Evolutionary conservation across 73 alveolate species (phyloP), one percentile per base, ranked within the genome.

Genomic region (Blepharisma japonicum): DNA sequence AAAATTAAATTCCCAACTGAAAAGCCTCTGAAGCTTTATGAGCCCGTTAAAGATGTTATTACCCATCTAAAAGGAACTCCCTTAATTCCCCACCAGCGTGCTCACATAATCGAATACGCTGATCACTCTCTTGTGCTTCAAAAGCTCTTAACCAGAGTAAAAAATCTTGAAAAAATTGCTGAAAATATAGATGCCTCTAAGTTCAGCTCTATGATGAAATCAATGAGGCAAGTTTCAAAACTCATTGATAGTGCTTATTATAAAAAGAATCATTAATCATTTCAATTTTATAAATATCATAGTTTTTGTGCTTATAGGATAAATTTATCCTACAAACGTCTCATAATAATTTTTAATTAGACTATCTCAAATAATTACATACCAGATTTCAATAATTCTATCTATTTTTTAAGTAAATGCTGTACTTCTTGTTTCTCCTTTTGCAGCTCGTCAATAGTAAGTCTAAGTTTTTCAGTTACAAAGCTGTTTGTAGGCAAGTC

Each of bases 351-450:
- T 32, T 32, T 32, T 32, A 32, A 32, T 32, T n/a, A n/a, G n/a
- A n/a, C n/a, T n/a, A n/a, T n/a, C n/a, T n/a, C n/a, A n/a, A n/a
- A n/a, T n/a, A n/a, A n/a, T n/a, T n/a, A n/a, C n/a, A n/a, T n/a
- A n/a, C n/a, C 42, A 32, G 42, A 32, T 32, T 32, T 32, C 42
- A 32, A 32, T 32, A 32, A 32, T 32, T 32, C 42, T 32, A 32
- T 32, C 3, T 32, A 32, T 32, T 32, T 32, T 32, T 32, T 32
- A 53, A 53, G 68, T 20, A 53, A n/a, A 72, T 85, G 81, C 72
- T 88, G 95, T 45, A 91, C 90, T 21, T 82, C 88, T 55, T 86
- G 77, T 80, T 94, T 88, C 87, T 91, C 97, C 18, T 84, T 88
- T 2, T 82, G 78, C 42, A 91, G 87, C 56, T 91, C 97, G 51